Evolutionary conservation across 2,329 filamentous ascomycete genomes (phyloP), one percentile per base, ranked within the genome.

Genomic region (Hypoxylon sp.): DNA sequence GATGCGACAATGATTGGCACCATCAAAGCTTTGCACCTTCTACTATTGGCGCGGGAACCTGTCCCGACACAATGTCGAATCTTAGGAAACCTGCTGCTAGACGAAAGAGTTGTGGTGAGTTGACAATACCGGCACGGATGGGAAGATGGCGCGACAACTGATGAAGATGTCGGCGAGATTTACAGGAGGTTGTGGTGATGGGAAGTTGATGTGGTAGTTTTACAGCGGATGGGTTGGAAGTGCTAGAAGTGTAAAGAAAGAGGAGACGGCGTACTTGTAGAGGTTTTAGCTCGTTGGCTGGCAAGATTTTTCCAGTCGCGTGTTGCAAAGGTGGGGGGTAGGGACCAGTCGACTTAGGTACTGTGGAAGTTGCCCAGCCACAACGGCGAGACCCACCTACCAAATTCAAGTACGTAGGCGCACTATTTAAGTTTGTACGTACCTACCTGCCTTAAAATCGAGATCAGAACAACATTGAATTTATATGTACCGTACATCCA

Each of bases 41-140:
- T 64, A 70, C 63, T 65, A 63, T 46, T 29, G 64, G 52, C 56
- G 33, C 59, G 65, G 71, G 68, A 69, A 71, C 70, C 66, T 22
- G 56, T 66, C 71, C 74, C 68, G 68, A 70, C 67, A 57, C 57
- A 47, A 68, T 65, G 68, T 59, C 65, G 62, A 66, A 50, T 55
- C 48, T 46, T 65, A 67, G 48, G 64, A 67, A 70, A 70, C 66
- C 61, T 74, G 71, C 63, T 62, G 68, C 63, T 60, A 55, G 55
- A 55, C 46, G 58, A 48, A 31, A 50, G 42, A 31, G 52, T 60
- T 60, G 47, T 51, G 29, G 53, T 51, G 47, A 68, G 58, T 39
- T 58, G 67, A 50, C 3, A 58, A 54, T 52, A 31, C 29, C 33
- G 24, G 14, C 33, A 22, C 22, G 22, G 26, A 33, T 29, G 31